These are phyloP conservation scores for Hanseniaspora hatyaiensis DNA, from an alignment of 805 yeast genomes.

Conservation along the genomic window DNA sequence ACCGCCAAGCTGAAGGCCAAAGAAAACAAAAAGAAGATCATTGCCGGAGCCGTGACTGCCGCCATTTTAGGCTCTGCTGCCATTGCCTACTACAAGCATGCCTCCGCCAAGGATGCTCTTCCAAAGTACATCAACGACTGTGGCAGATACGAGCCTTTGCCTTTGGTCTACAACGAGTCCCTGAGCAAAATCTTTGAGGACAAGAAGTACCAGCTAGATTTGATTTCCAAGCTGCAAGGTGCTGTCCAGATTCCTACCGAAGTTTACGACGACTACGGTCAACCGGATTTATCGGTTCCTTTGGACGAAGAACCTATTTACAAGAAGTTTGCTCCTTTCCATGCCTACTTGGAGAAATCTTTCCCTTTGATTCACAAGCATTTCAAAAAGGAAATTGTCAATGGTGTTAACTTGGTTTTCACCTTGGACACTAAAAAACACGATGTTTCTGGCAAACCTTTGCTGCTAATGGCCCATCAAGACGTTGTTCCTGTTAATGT, in stretches of 20 bases:
- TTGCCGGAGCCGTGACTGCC: neutral
- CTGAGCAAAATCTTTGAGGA: constrained; percentile 17
- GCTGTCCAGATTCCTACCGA: constrained; percentile 51
- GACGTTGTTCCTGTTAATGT: constrained; percentile 60
- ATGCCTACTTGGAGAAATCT: constrained; percentile 36
- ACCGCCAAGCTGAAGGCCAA: constrained; percentile 8
- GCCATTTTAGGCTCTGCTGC: constrained; percentile 2
- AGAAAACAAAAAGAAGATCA: constrained; percentile 6
- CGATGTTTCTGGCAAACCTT: constrained; percentile 38
- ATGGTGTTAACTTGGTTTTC: constrained; percentile 46
- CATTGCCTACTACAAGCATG: neutral
- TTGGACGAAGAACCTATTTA: constrained; percentile 16
- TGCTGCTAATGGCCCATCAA: constrained; percentile 56
- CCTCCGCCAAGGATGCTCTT: neutral
- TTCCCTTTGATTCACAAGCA: constrained; percentile 39
- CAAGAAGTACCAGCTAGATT: constrained; percentile 15
- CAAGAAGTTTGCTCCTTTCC: constrained; percentile 29
- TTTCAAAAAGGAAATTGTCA: constrained; percentile 39
- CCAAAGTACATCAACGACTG: constrained; percentile 15
- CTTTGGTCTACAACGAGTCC: constrained; percentile 16
- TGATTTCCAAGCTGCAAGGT: constrained; percentile 32
- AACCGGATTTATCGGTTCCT: constrained; percentile 18
- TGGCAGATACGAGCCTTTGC: constrained; percentile 16
- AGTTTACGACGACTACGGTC: constrained; percentile 36
- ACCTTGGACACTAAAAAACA: constrained; percentile 32